phyloP scores from a whole-genome alignment of 345 rosid genomes.

The Eucalyptus sp. region DNA sequence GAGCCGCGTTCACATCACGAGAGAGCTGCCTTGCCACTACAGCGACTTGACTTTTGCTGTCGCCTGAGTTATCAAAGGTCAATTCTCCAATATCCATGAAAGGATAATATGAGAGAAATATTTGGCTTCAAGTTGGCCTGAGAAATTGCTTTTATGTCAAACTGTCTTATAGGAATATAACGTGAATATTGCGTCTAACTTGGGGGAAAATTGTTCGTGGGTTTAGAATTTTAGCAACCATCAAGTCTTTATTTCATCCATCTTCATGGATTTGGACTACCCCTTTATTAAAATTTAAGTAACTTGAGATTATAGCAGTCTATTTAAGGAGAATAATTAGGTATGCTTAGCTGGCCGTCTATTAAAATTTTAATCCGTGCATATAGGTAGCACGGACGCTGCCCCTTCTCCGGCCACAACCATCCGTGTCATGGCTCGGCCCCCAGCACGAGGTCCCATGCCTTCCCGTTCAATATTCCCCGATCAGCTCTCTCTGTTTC shows the following conservation, averaged over 20 bases:
- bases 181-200: neutral
- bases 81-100: neutral
- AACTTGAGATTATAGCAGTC: neutral
- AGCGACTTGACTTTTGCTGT: neutral
- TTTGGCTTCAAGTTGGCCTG: neutral
- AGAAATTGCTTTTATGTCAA: neutral
- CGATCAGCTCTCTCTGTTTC: neutral
- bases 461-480: neutral
- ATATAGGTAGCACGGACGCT: neutral
- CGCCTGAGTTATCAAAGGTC: neutral
- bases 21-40: neutral
- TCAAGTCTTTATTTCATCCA: neutral
- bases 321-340: neutral
- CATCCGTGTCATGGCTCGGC: neutral
- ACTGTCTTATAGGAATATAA: neutral
- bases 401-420: neutral
- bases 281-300: neutral
- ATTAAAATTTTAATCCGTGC: neutral
- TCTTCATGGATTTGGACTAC: neutral
- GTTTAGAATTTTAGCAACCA: neutral
- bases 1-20: neutral
- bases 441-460: neutral
- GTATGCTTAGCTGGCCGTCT: neutral
- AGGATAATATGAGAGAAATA: neutral
- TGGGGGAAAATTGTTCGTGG: neutral